A percentile compares a stretch with the other conserved stretches of the same genome.
These are phyloP conservation scores for Tulasnella sp. DNA, from an alignment of 768 basidiomycete species.

Conservation along the genomic window DNA sequence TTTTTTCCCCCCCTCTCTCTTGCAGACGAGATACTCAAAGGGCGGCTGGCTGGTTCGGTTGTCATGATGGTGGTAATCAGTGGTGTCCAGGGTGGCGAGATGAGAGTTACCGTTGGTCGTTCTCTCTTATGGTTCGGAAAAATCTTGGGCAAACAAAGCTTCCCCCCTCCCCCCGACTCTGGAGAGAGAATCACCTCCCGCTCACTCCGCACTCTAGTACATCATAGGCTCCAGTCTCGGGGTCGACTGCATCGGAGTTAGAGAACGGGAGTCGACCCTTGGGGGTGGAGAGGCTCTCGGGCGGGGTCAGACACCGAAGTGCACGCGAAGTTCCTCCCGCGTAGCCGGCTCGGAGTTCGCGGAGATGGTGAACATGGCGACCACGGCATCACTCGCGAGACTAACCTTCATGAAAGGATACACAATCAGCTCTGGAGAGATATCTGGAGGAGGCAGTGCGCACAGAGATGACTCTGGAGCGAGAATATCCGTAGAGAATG, in stretches of 20 bases:
- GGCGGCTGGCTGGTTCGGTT: background rate
- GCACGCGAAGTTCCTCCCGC: background rate
- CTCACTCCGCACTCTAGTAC: background rate
- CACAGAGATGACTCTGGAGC: background rate
- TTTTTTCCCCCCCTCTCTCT: background rate
- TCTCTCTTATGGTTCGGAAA: background rate
- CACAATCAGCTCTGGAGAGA: background rate
- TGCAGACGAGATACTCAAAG: background rate
- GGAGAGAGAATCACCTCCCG: background rate
- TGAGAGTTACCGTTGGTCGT: background rate
- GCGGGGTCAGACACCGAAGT: background rate
- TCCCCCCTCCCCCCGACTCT: background rate
- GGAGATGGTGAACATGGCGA: background rate
- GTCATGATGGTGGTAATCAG: background rate
- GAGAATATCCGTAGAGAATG: background rate
- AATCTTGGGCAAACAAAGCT: background rate
- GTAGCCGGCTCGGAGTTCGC: conserved; percentile 1
- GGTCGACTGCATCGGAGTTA: background rate
- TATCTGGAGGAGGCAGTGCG: background rate
- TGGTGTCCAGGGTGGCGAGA: background rate
- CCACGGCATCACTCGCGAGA: background rate
- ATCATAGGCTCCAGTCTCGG: background rate
- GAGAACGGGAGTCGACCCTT: background rate
- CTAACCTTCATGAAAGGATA: background rate
- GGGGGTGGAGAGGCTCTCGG: background rate